phyloP scores from a whole-genome alignment of 371 early-diverging fungal species.

The Mucor velutinosus region DNA sequence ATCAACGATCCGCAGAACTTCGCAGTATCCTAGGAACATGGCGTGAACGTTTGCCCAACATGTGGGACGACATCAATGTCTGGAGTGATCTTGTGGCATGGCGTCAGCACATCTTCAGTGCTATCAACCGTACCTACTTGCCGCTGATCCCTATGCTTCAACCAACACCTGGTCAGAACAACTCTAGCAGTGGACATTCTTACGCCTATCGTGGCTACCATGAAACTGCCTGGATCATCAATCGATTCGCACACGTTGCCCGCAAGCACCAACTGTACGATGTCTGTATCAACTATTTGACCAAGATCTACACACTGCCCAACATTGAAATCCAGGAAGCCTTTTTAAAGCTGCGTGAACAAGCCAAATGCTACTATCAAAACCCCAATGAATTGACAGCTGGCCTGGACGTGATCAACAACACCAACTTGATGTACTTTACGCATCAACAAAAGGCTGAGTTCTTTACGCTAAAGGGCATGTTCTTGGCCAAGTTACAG shows the following conservation, averaged over 20 bases:
- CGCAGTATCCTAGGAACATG: constrained; percentile 92
- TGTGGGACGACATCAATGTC: constrained; percentile 95
- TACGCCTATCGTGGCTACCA: constrained; percentile 98
- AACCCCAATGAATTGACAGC: constrained; percentile 83
- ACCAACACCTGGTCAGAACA: constrained; percentile 52
- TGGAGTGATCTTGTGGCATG: constrained; percentile 98
- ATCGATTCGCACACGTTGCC: constrained; percentile 99
- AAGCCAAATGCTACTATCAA: constrained; percentile 96
- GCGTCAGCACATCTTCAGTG: constrained; percentile 96
- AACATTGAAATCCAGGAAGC: constrained; percentile 99
- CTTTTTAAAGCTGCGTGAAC: constrained; percentile 96
- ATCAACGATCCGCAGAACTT: constrained; percentile 83
- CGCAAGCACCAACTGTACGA: constrained; percentile 94
- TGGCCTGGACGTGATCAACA: constrained; percentile 98
- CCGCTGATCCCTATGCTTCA: constrained; percentile 80
- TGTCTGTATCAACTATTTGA: constrained; percentile 91
- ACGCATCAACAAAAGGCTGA: constrained; percentile 95
- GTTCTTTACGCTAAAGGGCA: constrained; percentile 95
- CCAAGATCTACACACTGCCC: constrained; percentile 97
- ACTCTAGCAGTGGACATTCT: constrained; percentile 69
- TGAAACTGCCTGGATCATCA: constrained; percentile 99
- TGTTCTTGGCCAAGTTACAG: constrained; percentile 88
- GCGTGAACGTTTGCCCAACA: constrained; percentile 97
- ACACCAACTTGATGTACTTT: constrained; percentile 98
- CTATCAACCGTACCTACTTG: constrained; percentile 93